Conservation (phyloP, 2,329 filamentous ascomycete genomes). For the Periconia macrospinosa region DNA sequence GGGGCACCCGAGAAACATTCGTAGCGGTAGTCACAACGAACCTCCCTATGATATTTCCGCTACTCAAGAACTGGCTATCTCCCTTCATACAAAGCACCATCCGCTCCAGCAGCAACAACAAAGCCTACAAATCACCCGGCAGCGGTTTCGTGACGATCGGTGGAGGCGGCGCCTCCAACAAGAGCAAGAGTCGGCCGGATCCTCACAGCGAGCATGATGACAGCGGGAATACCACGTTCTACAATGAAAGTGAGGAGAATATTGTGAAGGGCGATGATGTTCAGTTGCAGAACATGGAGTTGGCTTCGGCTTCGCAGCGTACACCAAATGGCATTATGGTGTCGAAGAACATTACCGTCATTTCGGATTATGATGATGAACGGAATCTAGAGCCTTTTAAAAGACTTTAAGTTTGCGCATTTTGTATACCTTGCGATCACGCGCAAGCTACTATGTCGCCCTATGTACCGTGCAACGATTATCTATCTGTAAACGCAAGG, state of each 20-base stretch:
- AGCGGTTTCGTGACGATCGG: constrained; percentile 21
- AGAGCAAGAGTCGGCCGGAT: constrained; percentile 7
- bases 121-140: constrained; percentile 12
- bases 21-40: constrained; percentile 50
- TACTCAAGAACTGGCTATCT: constrained; percentile 14
- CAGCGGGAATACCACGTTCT: no score
- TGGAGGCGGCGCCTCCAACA: constrained; percentile 6
- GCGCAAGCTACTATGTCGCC: no score
- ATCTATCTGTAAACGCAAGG: no score
- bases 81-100: constrained; percentile 13
- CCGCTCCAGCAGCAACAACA: constrained; percentile 12
- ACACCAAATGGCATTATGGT: constrained; percentile 10
- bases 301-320: not conserved
- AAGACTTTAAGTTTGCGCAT: not conserved
- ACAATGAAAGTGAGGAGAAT: constrained; percentile 18
- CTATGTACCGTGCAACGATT: no score
- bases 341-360: constrained; percentile 13
- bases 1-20: constrained; percentile 52
- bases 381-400: not conserved
- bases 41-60: constrained; percentile 44
- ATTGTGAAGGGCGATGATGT: constrained; percentile 9
- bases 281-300: constrained; percentile 10
- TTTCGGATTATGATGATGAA: not conserved
- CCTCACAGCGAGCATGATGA: constrained; percentile 9
- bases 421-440: no score